Evolutionary conservation across 805 yeast genomes (phyloP).

Genomic region (Aciculoconidium aculeatum): DNA sequence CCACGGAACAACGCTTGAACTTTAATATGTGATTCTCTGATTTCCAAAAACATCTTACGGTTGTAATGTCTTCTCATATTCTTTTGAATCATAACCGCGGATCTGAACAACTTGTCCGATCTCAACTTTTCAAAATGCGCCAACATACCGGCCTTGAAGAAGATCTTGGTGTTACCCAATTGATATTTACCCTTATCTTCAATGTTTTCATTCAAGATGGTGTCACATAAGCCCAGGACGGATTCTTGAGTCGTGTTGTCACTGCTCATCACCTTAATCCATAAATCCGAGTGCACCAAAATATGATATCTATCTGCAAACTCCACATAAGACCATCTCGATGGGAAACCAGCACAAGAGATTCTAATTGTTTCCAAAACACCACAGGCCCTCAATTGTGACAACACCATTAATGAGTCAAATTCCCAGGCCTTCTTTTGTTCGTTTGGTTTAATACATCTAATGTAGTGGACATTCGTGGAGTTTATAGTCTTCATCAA

Average conservation of each 20-base stretch:
- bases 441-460: constrained; percentile 96
- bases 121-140: constrained; percentile 86
- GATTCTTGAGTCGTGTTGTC: constrained; percentile 47
- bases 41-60: constrained; percentile 55
- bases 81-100: constrained; percentile 85
- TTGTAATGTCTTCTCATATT: constrained; percentile 60
- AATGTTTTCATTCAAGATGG: constrained; percentile 59
- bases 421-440: constrained; percentile 93
- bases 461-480: constrained; percentile 92
- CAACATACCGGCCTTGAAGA: constrained; percentile 94
- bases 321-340: constrained; percentile 91
- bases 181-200: constrained; percentile 70
- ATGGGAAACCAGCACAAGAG: constrained; percentile 97
- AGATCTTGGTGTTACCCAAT: constrained; percentile 87
- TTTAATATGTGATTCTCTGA: constrained; percentile 45
- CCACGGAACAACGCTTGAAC: constrained; percentile 68
- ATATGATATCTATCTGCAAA: constrained; percentile 87
- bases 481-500: constrained; percentile 89
- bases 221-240: constrained; percentile 59
- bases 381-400: constrained; percentile 97
- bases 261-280: constrained; percentile 52
- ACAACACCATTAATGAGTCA: constrained; percentile 89
- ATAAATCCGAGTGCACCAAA: constrained; percentile 63
- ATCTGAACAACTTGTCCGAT: constrained; percentile 65
- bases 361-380: constrained; percentile 93